Conservation (phyloP, 2,329 filamentous ascomycete genomes). For the Podosphaera xanthii region DNA sequence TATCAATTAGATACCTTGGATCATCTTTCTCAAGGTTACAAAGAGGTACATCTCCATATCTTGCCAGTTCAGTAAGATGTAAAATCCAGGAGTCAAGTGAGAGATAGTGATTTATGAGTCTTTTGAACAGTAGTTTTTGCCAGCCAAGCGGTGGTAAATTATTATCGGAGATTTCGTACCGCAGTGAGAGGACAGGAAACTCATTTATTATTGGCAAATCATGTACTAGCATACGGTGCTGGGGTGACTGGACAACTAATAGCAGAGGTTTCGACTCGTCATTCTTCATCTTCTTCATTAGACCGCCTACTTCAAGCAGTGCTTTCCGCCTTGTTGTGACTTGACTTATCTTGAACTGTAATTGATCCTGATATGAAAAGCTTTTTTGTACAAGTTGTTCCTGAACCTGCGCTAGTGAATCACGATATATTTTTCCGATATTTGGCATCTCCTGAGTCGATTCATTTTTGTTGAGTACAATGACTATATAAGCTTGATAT, state of each 20-base stretch:
- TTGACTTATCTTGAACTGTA: slow-evolving; percentile 69
- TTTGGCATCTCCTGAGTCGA: slow-evolving; percentile 67
- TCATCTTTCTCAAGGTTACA: slow-evolving; percentile 93
- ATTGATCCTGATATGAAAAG: slow-evolving; percentile 66
- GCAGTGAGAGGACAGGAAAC: slow-evolving; percentile 61
- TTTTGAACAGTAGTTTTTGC: slow-evolving; percentile 72
- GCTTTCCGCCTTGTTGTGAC: slow-evolving; percentile 80
- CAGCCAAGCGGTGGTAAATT: slow-evolving; percentile 79
- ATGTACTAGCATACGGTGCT: slow-evolving; percentile 56
- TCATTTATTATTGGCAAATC: slow-evolving; percentile 69
- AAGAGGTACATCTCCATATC: slow-evolving; percentile 82
- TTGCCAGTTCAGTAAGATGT: slow-evolving; percentile 66
- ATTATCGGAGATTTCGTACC: slow-evolving; percentile 63
- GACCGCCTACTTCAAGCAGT: slow-evolving; percentile 65
- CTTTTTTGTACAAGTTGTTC: slow-evolving; percentile 54
- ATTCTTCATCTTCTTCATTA: slow-evolving; percentile 73
- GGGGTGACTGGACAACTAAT: slow-evolving; percentile 77
- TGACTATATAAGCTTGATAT: slow-evolving; percentile 62
- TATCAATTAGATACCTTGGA: slow-evolving; percentile 81
- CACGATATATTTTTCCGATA: slow-evolving; percentile 66
- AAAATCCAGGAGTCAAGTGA: slow-evolving; percentile 82
- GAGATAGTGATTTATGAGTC: slow-evolving; percentile 73
- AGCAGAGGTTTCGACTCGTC: slow-evolving; percentile 64
- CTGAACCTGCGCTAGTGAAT: slow-evolving; percentile 43
- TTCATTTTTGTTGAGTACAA: slow-evolving; percentile 67